Evolutionary conservation across 2,329 filamentous ascomycete genomes (phyloP).

Genomic region (Ramichloridium luteum): DNA sequence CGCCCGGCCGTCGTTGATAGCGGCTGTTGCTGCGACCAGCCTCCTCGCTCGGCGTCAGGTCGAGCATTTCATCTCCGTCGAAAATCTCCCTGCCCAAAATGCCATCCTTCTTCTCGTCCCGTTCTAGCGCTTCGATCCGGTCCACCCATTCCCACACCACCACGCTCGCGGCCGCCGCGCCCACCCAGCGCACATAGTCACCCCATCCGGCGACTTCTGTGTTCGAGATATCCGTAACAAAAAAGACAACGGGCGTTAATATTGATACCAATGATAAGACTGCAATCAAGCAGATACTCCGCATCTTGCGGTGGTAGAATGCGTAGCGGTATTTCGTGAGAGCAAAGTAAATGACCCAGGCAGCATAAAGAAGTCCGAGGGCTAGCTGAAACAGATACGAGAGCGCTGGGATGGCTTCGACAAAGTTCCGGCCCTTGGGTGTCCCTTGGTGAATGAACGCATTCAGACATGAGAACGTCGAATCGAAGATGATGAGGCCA

Average conservation of each 20-base stretch:
- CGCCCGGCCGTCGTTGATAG: slow-evolving; percentile 25
- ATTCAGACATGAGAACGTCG: slow-evolving; percentile 83
- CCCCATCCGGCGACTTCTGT: slow-evolving; percentile 83
- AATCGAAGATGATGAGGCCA: slow-evolving; percentile 78
- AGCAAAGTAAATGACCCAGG: slow-evolving; percentile 88
- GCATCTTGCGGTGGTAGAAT: slow-evolving; percentile 83
- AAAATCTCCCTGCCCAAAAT: slow-evolving; percentile 85
- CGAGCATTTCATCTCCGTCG: slow-evolving; percentile 86
- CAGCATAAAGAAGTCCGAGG: slow-evolving; percentile 75
- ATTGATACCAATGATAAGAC: slow-evolving; percentile 68
- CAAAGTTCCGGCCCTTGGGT: slow-evolving; percentile 57
- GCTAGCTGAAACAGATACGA: slow-evolving; percentile 85
- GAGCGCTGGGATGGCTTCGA: slow-evolving; percentile 79
- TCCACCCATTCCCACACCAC: slow-evolving; percentile 98
- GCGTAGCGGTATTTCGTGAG: slow-evolving; percentile 85
- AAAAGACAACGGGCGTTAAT: slow-evolving; percentile 81
- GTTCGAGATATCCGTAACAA: slow-evolving; percentile 79
- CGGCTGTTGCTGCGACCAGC: slow-evolving; percentile 38
- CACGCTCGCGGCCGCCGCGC: slow-evolving; percentile 85
- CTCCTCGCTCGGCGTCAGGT: slow-evolving; percentile 49
- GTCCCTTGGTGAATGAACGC: slow-evolving; percentile 56
- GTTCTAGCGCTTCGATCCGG: slow-evolving; percentile 79
- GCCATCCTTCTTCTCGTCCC: slow-evolving; percentile 87
- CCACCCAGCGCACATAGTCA: slow-evolving; percentile 94
- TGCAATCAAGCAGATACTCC: slow-evolving; percentile 73